Conservation (phyloP, 192 early-diverging fungal species). For the Umbelopsis sp. region DNA sequence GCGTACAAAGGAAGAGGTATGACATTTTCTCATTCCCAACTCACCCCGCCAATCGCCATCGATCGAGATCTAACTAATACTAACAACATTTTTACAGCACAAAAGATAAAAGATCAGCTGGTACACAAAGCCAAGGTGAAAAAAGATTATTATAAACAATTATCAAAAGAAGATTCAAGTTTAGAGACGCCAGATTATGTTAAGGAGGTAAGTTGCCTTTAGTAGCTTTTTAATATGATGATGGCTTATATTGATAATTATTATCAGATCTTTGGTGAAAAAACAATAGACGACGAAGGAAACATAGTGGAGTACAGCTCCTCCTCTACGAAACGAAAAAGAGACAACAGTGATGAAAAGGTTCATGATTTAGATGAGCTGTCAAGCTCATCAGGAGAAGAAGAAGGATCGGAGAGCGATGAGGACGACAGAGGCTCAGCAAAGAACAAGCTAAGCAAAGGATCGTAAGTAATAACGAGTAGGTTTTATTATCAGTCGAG, state of each 20-base stretch:
- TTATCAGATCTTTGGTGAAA: conserved; percentile 38
- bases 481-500: not conserved
- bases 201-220: conserved; percentile 30
- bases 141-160: conserved; percentile 38
- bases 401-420: conserved; percentile 22
- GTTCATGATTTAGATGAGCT: conserved; percentile 22
- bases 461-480: not conserved
- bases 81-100: conserved; percentile 19
- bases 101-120: conserved; percentile 39
- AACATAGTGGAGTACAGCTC: conserved; percentile 34
- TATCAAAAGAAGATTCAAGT: conserved; percentile 27
- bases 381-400: conserved; percentile 10
- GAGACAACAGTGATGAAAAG: conserved; percentile 15
- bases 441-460: conserved; percentile 18
- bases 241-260: not conserved
- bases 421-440: conserved; percentile 8
- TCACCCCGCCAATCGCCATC: not conserved
- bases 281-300: conserved; percentile 41
- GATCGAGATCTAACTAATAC: not conserved
- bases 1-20: conserved; percentile 17
- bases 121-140: conserved; percentile 44
- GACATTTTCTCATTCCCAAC: not conserved
- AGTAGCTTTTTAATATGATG: not conserved
- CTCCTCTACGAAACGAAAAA: conserved; percentile 12
- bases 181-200: conserved; percentile 41